phyloP scores from a whole-genome alignment of 2,329 filamentous ascomycete genomes.

The Trichophyton verrucosum region DNA sequence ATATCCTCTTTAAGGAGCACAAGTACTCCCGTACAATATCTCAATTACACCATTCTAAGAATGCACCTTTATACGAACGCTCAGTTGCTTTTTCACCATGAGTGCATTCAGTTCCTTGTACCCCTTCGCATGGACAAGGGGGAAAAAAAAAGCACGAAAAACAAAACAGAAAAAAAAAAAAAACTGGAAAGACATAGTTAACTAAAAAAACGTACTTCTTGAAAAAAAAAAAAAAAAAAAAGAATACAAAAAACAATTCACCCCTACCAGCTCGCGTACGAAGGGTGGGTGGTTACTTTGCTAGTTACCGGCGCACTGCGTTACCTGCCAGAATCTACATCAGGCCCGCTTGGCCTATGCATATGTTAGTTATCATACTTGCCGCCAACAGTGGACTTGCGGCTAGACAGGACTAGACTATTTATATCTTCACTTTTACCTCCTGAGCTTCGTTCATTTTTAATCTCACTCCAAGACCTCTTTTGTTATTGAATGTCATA shows the following conservation, averaged over 20 bases:
- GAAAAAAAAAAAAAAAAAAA: background rate
- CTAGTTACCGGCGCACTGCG: background rate
- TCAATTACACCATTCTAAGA: background rate
- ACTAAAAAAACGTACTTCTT: background rate
- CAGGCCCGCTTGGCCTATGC: background rate
- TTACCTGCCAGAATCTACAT: constrained; percentile 1
- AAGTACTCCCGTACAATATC: background rate
- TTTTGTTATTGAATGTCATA: background rate
- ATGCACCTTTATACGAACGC: background rate
- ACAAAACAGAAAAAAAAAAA: background rate
- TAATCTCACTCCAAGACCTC: background rate
- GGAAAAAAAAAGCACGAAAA: background rate
- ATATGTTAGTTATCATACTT: background rate
- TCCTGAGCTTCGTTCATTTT: background rate
- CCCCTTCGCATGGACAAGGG: background rate
- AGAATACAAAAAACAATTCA: constrained; percentile 4
- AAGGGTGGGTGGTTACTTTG: background rate
- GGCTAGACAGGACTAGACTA: background rate
- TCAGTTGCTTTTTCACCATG: background rate
- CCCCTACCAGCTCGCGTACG: constrained; percentile 3
- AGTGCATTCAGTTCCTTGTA: constrained; percentile 2
- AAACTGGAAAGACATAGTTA: background rate
- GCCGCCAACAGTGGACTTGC: background rate
- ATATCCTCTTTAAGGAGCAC: background rate
- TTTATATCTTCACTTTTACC: background rate